Base-by-base conservation (phyloP, 495 filamentous ascomycete genomes). In the Penicillium pulvis region DNA sequence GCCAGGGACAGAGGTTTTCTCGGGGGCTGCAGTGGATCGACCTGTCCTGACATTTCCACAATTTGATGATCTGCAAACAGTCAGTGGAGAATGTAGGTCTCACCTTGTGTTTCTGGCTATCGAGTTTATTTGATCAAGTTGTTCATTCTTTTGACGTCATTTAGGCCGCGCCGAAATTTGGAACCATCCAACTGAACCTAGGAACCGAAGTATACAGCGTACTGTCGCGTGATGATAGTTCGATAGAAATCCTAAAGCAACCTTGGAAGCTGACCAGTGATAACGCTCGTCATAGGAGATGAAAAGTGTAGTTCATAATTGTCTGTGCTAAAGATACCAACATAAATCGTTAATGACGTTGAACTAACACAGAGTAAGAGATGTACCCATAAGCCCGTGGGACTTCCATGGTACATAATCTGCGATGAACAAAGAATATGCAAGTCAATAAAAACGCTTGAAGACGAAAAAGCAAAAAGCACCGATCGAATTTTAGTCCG, bases 1-100 rank as follows among this genome's bases (percentile, higher is more conserved):
- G 68, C 66, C 36, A 54, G 60, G 2, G 62, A 67, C 1, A 65
- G 31, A 1, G 64, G 54, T 20, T 51, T 42, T 6, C 16, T 36
- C 16, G 63, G 66, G 19, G 56, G 51, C 19, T 26, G 51, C 8
- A n/a, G 26, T 30, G 12, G 24, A 31, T 23, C 8, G 19, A 24
- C 19, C 8, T 24, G 17, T 12, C 4, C 12, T 14, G 46, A 49
- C 46, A 49, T 49, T 26, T n/a, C 33, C 33, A 36, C 39, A 41
- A 17, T 6, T 4, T 16, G 4, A n/a, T 41, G 39, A 41, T 41
- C 39, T 41, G 39, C 39, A 6, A 41, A 17, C 16, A 7, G 39
- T 41, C 14, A 41, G 16, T 41, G 39, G 14, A 41, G 7, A n/a
- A 17, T 41, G 7, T 17, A 41, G 0, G 6, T 3, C n/a, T 6